phyloP scores from a whole-genome alignment of 164 flowering plant species.

The Stephania yunnanensis region DNA sequence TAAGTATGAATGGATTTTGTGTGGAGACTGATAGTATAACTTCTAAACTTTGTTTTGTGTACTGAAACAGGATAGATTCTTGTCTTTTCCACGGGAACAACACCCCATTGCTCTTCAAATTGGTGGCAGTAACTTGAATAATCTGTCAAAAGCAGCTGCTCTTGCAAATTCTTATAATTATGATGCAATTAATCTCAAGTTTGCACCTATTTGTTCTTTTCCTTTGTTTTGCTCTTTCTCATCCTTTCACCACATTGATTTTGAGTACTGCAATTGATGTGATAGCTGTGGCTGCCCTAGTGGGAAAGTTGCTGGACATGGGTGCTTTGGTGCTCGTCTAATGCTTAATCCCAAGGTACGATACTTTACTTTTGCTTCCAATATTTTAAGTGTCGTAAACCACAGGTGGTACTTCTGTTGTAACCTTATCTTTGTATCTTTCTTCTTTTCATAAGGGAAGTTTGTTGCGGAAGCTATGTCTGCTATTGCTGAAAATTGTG shows the following conservation, averaged over 20 bases:
- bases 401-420: neutral
- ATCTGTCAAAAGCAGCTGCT: constrained; percentile 80
- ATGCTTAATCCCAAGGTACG: constrained; percentile 92
- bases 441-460: constrained; percentile 55
- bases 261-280: constrained; percentile 7
- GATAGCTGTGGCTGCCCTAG: constrained; percentile 98
- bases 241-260: constrained; percentile 2
- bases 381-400: neutral
- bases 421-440: constrained; percentile 25
- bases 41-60: neutral
- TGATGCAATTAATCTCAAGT: constrained; percentile 97
- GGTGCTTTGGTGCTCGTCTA: constrained; percentile 89
- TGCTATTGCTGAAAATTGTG: constrained; percentile 74
- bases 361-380: neutral
- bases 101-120: constrained; percentile 94
- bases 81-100: constrained; percentile 81
- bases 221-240: neutral
- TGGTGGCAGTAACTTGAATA: constrained; percentile 85
- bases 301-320: constrained; percentile 90
- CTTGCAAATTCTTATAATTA: constrained; percentile 73
- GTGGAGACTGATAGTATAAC: neutral
- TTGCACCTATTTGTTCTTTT: constrained; percentile 15
- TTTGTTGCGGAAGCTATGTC: constrained; percentile 97
- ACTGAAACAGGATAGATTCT: constrained; percentile 72
- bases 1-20: neutral